A percentile compares a stretch with the other conserved stretches of the same genome.
These are phyloP conservation scores for Gamarada debralockiae DNA, from an alignment of 495 filamentous ascomycete genomes.

Conservation along the genomic window DNA sequence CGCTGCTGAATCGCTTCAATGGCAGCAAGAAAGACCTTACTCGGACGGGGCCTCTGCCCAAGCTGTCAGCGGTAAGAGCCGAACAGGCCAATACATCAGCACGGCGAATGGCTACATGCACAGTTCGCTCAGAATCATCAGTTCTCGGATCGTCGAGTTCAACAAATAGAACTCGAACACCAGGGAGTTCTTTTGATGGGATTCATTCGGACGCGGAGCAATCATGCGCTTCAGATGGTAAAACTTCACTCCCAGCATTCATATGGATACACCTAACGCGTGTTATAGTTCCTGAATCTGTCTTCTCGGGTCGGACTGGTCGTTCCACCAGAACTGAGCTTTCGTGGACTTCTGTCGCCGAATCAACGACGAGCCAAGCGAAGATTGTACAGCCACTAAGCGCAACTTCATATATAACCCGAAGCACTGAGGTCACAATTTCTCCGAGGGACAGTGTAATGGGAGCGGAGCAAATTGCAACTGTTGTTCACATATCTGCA, in stretches of 20 bases:
- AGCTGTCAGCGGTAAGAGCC: too few species aligned
- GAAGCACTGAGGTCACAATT: slow-evolving; percentile 30
- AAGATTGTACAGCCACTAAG: slow-evolving; percentile 29
- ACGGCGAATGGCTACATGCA: too few species aligned
- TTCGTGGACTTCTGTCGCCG: slow-evolving; percentile 1
- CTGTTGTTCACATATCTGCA: slow-evolving; percentile 34
- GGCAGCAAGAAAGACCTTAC: too few species aligned
- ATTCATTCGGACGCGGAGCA: slow-evolving; percentile 6
- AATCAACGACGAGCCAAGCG: too few species aligned
- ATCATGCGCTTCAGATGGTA: slow-evolving; percentile 18
- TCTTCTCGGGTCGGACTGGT: slow-evolving; percentile 34
- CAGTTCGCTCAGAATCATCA: too few species aligned
- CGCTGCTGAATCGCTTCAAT: too few species aligned
- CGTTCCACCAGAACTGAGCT: not conserved
- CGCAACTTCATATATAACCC: slow-evolving; percentile 34
- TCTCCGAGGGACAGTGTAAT: slow-evolving; percentile 27
- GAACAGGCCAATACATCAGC: too few species aligned
- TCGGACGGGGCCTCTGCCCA: too few species aligned
- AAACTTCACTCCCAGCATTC: not conserved
- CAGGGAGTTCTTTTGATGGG: too few species aligned
- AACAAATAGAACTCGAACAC: too few species aligned
- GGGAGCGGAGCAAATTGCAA: slow-evolving; percentile 26
- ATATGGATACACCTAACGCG: too few species aligned
- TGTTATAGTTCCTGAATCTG: slow-evolving; percentile 30
- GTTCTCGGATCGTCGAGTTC: too few species aligned